These are phyloP conservation scores for Monsonia emarginata DNA, from an alignment of 441 rosid genomes.

Conservation along the genomic window DNA sequence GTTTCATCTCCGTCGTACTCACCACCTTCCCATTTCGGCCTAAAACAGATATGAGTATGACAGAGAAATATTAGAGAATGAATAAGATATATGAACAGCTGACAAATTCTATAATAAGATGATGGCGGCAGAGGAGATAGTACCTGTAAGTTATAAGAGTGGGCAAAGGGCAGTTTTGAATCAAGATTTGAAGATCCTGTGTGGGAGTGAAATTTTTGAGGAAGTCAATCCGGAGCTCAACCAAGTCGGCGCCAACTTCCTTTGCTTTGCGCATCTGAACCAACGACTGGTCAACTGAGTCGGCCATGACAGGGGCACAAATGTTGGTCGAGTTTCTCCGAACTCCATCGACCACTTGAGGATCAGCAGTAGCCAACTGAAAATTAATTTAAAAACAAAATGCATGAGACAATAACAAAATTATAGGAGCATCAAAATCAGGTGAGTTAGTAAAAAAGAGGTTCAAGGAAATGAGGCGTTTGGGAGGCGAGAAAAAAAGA, in stretches of 20 bases:
- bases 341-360: constrained; percentile 24
- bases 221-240: constrained; percentile 35
- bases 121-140: not conserved
- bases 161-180: constrained; percentile 39
- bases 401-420: too few relatives aligned
- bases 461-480: too few relatives aligned
- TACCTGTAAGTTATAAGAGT: constrained; percentile 51
- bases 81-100: not conserved
- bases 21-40: constrained; percentile 62
- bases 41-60: constrained; percentile 3
- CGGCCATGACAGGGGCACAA: constrained; percentile 42
- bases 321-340: constrained; percentile 32
- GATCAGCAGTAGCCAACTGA: constrained; percentile 32
- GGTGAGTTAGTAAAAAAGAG: too few relatives aligned
- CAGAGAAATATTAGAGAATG: not conserved
- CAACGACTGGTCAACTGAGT: constrained; percentile 35
- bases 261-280: constrained; percentile 31
- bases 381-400: constrained; percentile 8
- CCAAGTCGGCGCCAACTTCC: constrained; percentile 39
- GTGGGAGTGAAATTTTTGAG: constrained; percentile 32
- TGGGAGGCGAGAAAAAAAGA: too few relatives aligned
- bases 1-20: constrained; percentile 43
- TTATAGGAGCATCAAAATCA: too few relatives aligned
- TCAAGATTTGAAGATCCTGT: constrained; percentile 30
- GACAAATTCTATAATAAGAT: not conserved